Evolutionary conservation across 2,329 filamentous ascomycete genomes (phyloP), one percentile per base, ranked within the genome.

Genomic region (Aspergillus luchuensis): DNA sequence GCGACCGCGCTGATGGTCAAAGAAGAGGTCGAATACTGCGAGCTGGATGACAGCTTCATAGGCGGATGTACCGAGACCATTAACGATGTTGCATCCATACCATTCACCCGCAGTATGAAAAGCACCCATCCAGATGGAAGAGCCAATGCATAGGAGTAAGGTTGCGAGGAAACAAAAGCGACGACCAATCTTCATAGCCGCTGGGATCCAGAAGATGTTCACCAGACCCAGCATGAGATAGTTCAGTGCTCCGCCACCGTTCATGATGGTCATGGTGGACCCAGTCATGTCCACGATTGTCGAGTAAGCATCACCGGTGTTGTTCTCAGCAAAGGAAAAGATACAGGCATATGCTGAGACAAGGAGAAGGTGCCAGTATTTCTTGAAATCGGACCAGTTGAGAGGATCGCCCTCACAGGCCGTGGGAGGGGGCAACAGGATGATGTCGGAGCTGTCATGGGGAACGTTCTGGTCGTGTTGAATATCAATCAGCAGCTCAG

Each of bases 241-340:
- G 52, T 78, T 78, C 11, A 79, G 63, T 0, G 77, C 76, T 33
- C 72, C 74, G 25, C 75, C 76, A 8, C 75, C 76, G 56, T 78
- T 78, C 73, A 79, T 75, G 59, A 78, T 73, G 17, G 67, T 72
- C 21, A 79, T 58, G 1, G 67, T 71, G 23, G 78, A 75, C n/a
- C 71, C 70, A 0, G 75, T 78, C 10, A 78, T 75, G 2, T 71
- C 63, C 13, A 74, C 72, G 21, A 79, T 74, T 7, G 73, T 72
- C 0, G 76, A 78, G 76, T 76, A 79, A 39, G 76, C 74, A 13
- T 76, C 76, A n/a, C 77, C 77, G 33, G 74, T 70, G 41, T 74
- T 76, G 54, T 78, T 79, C 56, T 78, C 76, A 8, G 75, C 76
- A 58, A 74, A 78, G 1, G 76, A 77, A 59, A 76, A 75, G 2